These are phyloP conservation scores for Paraphaeosphaeria sporulosa DNA, from an alignment of 2,329 filamentous ascomycete species.

Conservation along the genomic window DNA sequence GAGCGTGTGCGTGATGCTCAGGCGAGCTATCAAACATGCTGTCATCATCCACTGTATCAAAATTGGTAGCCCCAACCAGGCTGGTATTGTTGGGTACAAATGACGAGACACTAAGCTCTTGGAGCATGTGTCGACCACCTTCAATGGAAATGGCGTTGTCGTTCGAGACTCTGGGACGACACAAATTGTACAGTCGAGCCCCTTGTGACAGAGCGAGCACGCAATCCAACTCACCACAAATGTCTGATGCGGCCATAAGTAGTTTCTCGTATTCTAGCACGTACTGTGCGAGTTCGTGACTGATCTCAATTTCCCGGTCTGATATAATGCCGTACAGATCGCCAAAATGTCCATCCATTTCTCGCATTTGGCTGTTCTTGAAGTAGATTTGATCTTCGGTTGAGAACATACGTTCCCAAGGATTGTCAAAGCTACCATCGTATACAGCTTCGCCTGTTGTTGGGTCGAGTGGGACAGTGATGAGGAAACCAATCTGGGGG, in stretches of 20 bases:
- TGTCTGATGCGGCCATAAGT: constrained; percentile 74
- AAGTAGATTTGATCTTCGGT: constrained; percentile 79
- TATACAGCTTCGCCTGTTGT: constrained; percentile 67
- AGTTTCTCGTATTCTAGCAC: constrained; percentile 73
- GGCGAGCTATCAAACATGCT: constrained; percentile 15
- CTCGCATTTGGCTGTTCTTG: constrained; percentile 82
- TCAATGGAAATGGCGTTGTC: constrained; percentile 76
- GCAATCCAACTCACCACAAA: constrained; percentile 86
- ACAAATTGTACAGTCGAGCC: constrained; percentile 76
- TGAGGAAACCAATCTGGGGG: constrained; percentile 89
- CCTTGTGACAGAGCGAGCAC: constrained; percentile 81
- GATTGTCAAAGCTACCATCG: constrained; percentile 65
- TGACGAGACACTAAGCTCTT: constrained; percentile 80
- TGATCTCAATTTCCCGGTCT: constrained; percentile 90
- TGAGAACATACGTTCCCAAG: constrained; percentile 81
- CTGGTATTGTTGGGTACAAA: constrained; percentile 85
- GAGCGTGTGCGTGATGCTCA: constrained; percentile 12
- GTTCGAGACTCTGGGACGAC: constrained; percentile 71
- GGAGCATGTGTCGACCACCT: constrained; percentile 85
- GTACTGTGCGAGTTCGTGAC: constrained; percentile 75
- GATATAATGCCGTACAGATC: constrained; percentile 87
- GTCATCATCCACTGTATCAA: constrained; percentile 14
- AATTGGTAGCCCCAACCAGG: constrained; percentile 65
- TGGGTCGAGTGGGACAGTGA: constrained; percentile 71
- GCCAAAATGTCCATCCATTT: constrained; percentile 82